Percentiles rank a stretch among this genome's conserved stretches.
phyloP scores from a whole-genome alignment of 139 green algal species.

The Prasinococcaceae sp. region DNA sequence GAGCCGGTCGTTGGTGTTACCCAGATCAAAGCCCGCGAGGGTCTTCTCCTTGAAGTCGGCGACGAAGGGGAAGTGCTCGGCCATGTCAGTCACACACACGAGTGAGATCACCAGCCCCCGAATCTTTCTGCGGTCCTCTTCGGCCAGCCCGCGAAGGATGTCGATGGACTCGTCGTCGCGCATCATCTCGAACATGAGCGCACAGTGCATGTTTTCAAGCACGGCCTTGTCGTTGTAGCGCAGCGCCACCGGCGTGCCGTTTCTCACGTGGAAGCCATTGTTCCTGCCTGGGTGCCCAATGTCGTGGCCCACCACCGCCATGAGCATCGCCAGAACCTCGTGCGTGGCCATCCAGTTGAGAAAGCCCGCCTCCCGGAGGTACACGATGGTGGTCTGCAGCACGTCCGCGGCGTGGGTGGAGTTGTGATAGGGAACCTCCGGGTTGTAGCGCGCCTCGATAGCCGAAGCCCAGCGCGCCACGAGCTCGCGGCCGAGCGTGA shows the following conservation, averaged over 20 bases:
- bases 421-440: slow-evolving; percentile 3
- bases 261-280: background rate
- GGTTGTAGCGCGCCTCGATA: too few relatives aligned
- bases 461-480: too few relatives aligned
- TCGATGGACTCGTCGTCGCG: background rate
- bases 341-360: background rate
- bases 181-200: background rate
- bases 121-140: background rate
- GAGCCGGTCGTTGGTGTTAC: background rate
- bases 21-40: background rate
- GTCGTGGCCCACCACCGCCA: background rate
- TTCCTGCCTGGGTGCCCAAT: slow-evolving; percentile 1
- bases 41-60: background rate
- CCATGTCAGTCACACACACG: slow-evolving; percentile 10
- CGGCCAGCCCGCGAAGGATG: background rate
- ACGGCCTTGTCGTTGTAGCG: slow-evolving; percentile 5
- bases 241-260: background rate
- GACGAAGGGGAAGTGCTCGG: slow-evolving; percentile 6
- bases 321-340: background rate
- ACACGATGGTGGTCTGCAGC: slow-evolving; percentile 1
- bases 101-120: background rate
- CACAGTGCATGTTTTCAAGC: slow-evolving; percentile 1
- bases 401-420: slow-evolving; percentile 1
- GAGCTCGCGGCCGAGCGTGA: too few relatives aligned
- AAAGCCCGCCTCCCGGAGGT: background rate